phyloP scores from a whole-genome alignment of 1,139 yeast genomes.

The Geotrichum citri-aurantii region DNA sequence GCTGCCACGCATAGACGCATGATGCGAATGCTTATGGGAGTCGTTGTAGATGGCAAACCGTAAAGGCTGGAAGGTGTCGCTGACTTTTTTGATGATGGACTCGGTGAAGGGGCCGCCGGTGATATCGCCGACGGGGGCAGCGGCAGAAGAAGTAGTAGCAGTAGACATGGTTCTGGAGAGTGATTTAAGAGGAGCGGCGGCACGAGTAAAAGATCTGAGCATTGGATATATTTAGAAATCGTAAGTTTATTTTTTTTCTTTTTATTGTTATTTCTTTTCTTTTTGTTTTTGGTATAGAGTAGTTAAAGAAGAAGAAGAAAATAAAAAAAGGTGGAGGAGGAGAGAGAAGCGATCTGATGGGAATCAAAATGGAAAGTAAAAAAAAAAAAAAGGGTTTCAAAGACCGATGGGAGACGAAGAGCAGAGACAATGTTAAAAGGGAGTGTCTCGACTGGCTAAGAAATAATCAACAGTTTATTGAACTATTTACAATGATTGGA shows the following conservation, averaged over 20 bases:
- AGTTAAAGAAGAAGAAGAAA: no score
- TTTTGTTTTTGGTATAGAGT: no score
- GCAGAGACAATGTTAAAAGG: no score
- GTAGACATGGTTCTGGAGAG: slow-evolving; percentile 6
- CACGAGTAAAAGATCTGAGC: not conserved
- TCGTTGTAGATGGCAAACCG: slow-evolving; percentile 64
- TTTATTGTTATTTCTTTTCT: no score
- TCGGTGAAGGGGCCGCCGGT: slow-evolving; percentile 44
- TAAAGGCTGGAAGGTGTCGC: slow-evolving; percentile 45
- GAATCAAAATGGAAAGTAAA: no score
- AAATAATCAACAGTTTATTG: no score
- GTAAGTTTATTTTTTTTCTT: no score
- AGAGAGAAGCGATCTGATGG: no score
- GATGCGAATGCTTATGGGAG: slow-evolving; percentile 84
- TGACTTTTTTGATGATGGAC: slow-evolving; percentile 45
- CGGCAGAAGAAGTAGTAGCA: not conserved
- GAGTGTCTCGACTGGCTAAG: not conserved
- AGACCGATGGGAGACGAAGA: no score
- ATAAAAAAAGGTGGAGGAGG: no score
- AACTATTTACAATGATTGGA: no score
- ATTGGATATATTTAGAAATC: not conserved
- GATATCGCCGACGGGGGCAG: slow-evolving; percentile 15
- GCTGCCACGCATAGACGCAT: slow-evolving; percentile 74
- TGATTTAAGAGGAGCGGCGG: not conserved
- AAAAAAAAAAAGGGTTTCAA: no score